Evolutionary conservation across 2,329 filamentous ascomycete species (phyloP).

Genomic region (Hansfordia pulvinata): DNA sequence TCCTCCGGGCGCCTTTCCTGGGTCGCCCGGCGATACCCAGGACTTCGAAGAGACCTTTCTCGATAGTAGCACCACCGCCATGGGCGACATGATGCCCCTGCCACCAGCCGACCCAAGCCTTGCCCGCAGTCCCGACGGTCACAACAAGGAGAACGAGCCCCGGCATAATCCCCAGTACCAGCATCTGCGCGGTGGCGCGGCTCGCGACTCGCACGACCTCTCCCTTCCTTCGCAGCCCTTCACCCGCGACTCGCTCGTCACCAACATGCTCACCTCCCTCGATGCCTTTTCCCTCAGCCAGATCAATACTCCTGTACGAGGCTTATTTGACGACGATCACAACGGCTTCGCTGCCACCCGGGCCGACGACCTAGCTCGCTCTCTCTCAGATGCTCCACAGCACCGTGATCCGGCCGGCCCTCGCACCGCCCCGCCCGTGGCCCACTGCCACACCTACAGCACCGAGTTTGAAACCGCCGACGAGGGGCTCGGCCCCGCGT

Average conservation of each 20-base stretch:
- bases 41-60: too few species aligned
- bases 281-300: slow-evolving; percentile 61
- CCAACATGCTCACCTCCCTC: slow-evolving; percentile 89
- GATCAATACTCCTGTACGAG: slow-evolving; percentile 16
- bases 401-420: slow-evolving; percentile 10
- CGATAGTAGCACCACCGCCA: too few species aligned
- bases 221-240: slow-evolving; percentile 64
- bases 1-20: too few species aligned
- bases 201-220: slow-evolving; percentile 74
- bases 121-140: too few species aligned
- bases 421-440: slow-evolving; percentile 7
- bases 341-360: too few species aligned
- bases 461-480: slow-evolving; percentile 45
- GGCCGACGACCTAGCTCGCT: background rate
- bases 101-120: too few species aligned
- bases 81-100: too few species aligned
- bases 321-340: slow-evolving; percentile 22
- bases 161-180: slow-evolving; percentile 13
- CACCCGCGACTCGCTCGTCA: slow-evolving; percentile 80
- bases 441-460: slow-evolving; percentile 43
- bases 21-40: too few species aligned
- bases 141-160: slow-evolving; percentile 15
- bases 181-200: too few species aligned
- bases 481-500: slow-evolving; percentile 34
- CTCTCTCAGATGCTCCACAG: slow-evolving; percentile 13